Conservation (phyloP, 2,329 filamentous ascomycete species). For the Dactylellina parvicollis region DNA sequence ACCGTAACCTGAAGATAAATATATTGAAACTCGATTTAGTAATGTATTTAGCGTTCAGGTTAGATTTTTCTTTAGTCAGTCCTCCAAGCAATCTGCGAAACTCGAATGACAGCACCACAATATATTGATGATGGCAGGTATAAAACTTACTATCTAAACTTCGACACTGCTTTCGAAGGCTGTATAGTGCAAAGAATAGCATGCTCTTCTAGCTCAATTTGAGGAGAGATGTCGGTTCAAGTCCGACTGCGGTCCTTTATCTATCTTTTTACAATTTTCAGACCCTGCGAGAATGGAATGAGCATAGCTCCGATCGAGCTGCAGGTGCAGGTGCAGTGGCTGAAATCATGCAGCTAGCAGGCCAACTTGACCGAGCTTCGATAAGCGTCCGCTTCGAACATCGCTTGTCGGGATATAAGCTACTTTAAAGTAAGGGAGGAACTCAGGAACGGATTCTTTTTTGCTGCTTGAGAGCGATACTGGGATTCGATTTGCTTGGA, state of each 20-base stretch:
- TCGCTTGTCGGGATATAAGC: neutral
- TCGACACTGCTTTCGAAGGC: slow-evolving; percentile 9
- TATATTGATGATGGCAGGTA: neutral
- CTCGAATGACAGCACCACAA: neutral
- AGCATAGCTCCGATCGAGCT: neutral
- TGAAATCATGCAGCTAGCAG: neutral
- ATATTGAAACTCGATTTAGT: too few species aligned
- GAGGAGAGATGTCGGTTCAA: slow-evolving; percentile 44
- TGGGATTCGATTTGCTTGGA: too few species aligned
- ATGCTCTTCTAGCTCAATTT: slow-evolving; percentile 6
- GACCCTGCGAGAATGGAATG: neutral
- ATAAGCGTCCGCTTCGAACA: slow-evolving; percentile 2
- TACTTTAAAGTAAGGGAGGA: neutral
- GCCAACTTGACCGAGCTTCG: neutral
- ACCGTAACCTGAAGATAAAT: too few species aligned
- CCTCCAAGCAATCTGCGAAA: too few species aligned
- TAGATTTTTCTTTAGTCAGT: too few species aligned
- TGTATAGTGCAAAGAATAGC: slow-evolving; percentile 48
- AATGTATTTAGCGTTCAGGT: too few species aligned
- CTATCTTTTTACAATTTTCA: slow-evolving; percentile 9
- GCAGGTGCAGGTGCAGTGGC: slow-evolving; percentile 6
- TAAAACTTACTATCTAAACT: too few species aligned
- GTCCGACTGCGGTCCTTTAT: slow-evolving; percentile 37
- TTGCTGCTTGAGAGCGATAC: neutral
- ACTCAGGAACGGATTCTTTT: neutral